A percentile compares a stretch with the other conserved stretches of the same genome.
phyloP scores from a whole-genome alignment of 2,329 filamentous ascomycete species.

The Leptoxyphium fumago region DNA sequence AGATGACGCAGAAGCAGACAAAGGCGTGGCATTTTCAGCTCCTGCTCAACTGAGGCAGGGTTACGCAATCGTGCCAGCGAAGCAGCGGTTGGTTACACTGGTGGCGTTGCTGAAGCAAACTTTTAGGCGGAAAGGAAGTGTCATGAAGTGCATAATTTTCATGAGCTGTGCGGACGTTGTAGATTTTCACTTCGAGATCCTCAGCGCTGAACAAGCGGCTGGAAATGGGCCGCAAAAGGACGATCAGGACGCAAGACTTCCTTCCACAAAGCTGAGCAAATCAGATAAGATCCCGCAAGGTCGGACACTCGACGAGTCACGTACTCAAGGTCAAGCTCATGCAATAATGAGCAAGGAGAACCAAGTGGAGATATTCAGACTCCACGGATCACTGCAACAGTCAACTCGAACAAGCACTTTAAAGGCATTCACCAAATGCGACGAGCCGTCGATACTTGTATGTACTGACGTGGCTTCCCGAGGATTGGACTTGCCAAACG shows the following conservation, averaged over 20 bases:
- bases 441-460: slow-evolving; percentile 65
- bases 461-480: slow-evolving; percentile 93
- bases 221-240: slow-evolving; percentile 18
- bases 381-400: slow-evolving; percentile 86
- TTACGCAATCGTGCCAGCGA: slow-evolving; percentile 75
- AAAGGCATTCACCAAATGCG: slow-evolving; percentile 58
- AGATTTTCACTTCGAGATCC: slow-evolving; percentile 84
- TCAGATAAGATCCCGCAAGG: slow-evolving; percentile 28
- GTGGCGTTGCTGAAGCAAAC: slow-evolving; percentile 71
- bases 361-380: slow-evolving; percentile 63
- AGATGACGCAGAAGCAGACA: slow-evolving; percentile 21
- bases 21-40: slow-evolving; percentile 54
- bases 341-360: slow-evolving; percentile 47
- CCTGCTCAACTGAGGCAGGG: slow-evolving; percentile 90
- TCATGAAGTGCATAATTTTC: slow-evolving; percentile 96
- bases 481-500: slow-evolving; percentile 85
- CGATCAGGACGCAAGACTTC: slow-evolving; percentile 5
- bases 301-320: slow-evolving; percentile 23
- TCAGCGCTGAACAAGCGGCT: slow-evolving; percentile 38
- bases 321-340: slow-evolving; percentile 37
- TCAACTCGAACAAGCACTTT: slow-evolving; percentile 77
- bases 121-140: slow-evolving; percentile 74
- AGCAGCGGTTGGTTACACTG: slow-evolving; percentile 78
- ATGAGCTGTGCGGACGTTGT: slow-evolving; percentile 94
- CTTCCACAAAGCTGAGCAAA: slow-evolving; percentile 15